Evolutionary conservation across 1,139 yeast genomes (phyloP).

Genomic region (Kurtzmaniella natalensis): DNA sequence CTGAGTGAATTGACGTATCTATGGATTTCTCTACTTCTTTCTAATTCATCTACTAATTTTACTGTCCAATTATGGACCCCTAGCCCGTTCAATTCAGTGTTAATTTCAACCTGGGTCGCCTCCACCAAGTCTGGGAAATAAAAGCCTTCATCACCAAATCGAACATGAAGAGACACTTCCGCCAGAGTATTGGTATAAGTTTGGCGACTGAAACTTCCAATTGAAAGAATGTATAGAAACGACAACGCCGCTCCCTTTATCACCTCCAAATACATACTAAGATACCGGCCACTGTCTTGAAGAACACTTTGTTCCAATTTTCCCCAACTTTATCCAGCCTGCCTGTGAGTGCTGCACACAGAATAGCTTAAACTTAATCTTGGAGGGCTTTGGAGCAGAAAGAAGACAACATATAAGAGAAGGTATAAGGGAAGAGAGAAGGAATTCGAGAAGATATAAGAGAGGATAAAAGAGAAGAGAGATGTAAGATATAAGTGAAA

Average conservation of each 20-base stretch:
- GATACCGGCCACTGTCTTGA: too few relatives aligned
- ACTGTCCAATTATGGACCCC: slow-evolving; percentile 13
- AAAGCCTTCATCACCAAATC: slow-evolving; percentile 35
- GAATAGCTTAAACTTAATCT: too few relatives aligned
- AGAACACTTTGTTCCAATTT: too few relatives aligned
- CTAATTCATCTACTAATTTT: slow-evolving; percentile 17
- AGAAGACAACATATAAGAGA: too few relatives aligned
- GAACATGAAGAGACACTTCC: slow-evolving; percentile 24
- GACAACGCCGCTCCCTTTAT: slow-evolving; percentile 1
- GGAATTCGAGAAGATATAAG: too few relatives aligned
- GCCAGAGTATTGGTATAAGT: not conserved
- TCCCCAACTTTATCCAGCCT: too few relatives aligned
- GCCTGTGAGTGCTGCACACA: too few relatives aligned
- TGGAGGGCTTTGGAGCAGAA: too few relatives aligned
- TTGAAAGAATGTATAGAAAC: not conserved
- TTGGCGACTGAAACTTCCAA: not conserved
- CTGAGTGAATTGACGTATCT: slow-evolving; percentile 1
- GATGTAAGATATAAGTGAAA: too few relatives aligned
- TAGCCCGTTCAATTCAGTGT: slow-evolving; percentile 15
- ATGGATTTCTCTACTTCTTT: slow-evolving; percentile 2
- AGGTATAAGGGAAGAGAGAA: too few relatives aligned
- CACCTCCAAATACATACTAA: not conserved
- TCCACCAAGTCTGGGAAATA: slow-evolving; percentile 43
- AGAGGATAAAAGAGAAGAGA: too few relatives aligned
- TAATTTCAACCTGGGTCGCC: slow-evolving; percentile 41